These are phyloP conservation scores for Avena eriantha DNA, from an alignment of 176 grass and related monocot species.

Conservation along the genomic window DNA sequence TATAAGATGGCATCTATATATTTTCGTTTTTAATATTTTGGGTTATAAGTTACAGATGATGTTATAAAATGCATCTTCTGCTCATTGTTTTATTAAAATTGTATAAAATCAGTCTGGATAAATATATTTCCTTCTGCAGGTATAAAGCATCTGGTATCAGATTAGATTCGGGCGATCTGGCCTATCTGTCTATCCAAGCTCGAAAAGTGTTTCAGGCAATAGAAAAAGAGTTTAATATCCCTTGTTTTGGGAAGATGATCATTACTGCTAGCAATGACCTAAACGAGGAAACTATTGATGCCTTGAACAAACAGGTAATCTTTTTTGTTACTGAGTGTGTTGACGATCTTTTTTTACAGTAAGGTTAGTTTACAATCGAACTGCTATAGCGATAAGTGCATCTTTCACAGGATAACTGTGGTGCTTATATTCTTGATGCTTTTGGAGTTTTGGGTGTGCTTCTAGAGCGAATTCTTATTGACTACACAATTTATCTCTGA, in stretches of 20 bases:
- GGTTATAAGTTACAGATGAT: background rate
- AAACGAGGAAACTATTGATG: conserved; percentile 99
- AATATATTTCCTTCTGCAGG: conserved; percentile 53
- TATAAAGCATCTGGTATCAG: conserved; percentile 96
- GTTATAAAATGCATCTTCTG: conserved; percentile 4
- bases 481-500: conserved; percentile 3
- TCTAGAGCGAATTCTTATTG: conserved; percentile 1
- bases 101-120: conserved; percentile 10
- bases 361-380: background rate
- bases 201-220: conserved; percentile 77
- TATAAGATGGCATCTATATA: conserved; percentile 11
- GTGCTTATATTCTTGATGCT: conserved; percentile 14
- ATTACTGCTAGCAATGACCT: conserved; percentile 98
- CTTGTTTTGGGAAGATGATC: conserved; percentile 75
- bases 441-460: background rate
- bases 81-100: conserved; percentile 20
- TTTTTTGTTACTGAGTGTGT: background rate
- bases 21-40: background rate
- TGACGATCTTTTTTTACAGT: background rate
- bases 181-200: conserved; percentile 85
- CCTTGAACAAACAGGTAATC: conserved; percentile 93
- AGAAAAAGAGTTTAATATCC: conserved; percentile 76
- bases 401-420: background rate
- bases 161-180: conserved; percentile 98
- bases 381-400: background rate